Evolutionary conservation across 371 early-diverging fungal genomes (phyloP).

Genomic region (Lichtheimia ornata): DNA sequence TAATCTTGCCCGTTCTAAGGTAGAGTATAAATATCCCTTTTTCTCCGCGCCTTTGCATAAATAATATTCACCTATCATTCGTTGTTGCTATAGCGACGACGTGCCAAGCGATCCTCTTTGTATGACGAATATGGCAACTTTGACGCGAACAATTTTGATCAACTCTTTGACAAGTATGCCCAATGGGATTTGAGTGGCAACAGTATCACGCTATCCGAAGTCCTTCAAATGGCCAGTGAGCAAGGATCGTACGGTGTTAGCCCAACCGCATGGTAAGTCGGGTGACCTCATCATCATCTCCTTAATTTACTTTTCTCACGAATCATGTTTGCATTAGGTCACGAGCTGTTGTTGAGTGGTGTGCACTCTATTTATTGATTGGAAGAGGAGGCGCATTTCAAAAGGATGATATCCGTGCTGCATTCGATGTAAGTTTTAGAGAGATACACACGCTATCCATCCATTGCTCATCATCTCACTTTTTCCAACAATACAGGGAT

Average conservation of each 20-base stretch:
- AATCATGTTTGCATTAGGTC: slow-evolving; percentile 18
- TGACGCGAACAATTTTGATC: slow-evolving; percentile 30
- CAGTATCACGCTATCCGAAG: slow-evolving; percentile 31
- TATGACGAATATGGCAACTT: slow-evolving; percentile 32
- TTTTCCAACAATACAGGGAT: slow-evolving; percentile 9
- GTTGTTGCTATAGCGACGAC: neutral
- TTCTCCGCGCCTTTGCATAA: slow-evolving; percentile 2
- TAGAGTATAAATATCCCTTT: slow-evolving; percentile 2
- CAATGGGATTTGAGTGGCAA: slow-evolving; percentile 29
- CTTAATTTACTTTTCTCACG: neutral
- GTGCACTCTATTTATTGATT: slow-evolving; percentile 35
- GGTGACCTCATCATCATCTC: neutral
- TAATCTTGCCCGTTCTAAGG: slow-evolving; percentile 13
- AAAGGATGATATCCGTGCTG: slow-evolving; percentile 32
- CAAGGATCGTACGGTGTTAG: slow-evolving; percentile 10
- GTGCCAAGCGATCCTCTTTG: neutral
- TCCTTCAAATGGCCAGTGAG: slow-evolving; percentile 25
- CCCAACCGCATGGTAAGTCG: slow-evolving; percentile 17
- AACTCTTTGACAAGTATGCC: slow-evolving; percentile 32
- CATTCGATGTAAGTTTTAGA: slow-evolving; percentile 34
- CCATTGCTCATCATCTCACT: neutral
- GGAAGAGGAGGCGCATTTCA: slow-evolving; percentile 30
- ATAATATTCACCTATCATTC: neutral
- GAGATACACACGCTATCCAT: neutral
- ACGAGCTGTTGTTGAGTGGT: slow-evolving; percentile 23